Evolutionary conservation across 2,329 filamentous ascomycete species (phyloP), one percentile per base, ranked within the genome.

Genomic region (Westerdykella sp.): DNA sequence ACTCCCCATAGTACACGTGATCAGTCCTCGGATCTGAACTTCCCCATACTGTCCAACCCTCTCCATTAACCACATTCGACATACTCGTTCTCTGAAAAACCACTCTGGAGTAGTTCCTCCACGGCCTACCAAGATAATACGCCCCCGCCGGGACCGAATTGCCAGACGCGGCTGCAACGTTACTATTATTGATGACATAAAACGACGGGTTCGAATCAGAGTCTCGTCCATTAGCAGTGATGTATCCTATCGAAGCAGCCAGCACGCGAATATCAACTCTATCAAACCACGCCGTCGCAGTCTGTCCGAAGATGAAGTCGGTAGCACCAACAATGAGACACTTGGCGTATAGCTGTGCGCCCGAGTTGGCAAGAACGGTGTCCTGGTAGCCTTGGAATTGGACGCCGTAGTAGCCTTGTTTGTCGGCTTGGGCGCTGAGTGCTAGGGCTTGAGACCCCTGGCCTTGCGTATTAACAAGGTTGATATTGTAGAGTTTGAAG

Each of bases 401-500:
- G 47, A 74, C 75, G 34, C 67, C 77, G 50, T 81, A 81, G 66
- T 78, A 81, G 36, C 74, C 76, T 62, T 79, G 75, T 40, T 73
- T 64, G 43, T 62, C 68, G 22, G 65, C 72, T 30, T 73, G 68
- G 5, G 78, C 76, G 28, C 71, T 73, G 14, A 81, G 46, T 2
- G 78, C 78, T 38, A 80, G 66, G 11, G 73, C 76, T 50, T 79
- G 75, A 4, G 68, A 69, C 16, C 74, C 73, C 32, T 66, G 41
- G 6, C 75, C 76, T 41, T 71, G 63, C 13, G 59, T 64, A 46
- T 65, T 66, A 47, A 63, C 60, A 9, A 79, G 66, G 57, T 81
- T 79, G 58, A 84, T 69, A 50, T 84, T 84, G 68, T 84, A 84
- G 14, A 83, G 65, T 51, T 75, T 76, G 45, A 83, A 72, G 51